Base-by-base conservation (phyloP, 148 eudicot genomes). In the Cornus suecica region DNA sequence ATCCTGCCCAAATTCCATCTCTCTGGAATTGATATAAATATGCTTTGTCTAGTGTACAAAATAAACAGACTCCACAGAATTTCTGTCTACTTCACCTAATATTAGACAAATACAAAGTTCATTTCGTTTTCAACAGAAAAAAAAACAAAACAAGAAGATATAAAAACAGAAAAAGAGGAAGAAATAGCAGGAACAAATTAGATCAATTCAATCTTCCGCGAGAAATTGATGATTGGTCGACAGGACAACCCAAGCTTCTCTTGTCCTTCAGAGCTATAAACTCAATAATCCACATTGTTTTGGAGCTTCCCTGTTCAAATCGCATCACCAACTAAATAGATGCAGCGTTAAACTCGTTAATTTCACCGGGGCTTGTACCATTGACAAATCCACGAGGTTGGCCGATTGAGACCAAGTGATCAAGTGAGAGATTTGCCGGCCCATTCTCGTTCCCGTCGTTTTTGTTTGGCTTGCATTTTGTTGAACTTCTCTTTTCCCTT, bases 401-500 rank as follows among this genome's bases (percentile, higher is more conserved):
- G 48, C 24, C 22, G 68, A 51, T 48, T n/a, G n/a, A n/a, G n/a
- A n/a, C n/a, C n/a, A n/a, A n/a, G 74, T 62, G 83, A 68, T 91
- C 80, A 94, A 31, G 95, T 90, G 52, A 94, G 96, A 68, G 99
- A 91, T 80, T 80, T 89, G 73, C 99, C 99, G 70, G 99, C 99
- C 97, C 97, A 94, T 86, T 94, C 99, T 42, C 99, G 89, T 56
- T 88, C 91, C 70, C 87, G 76, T 74, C 90, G 90, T 80, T 92
- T 94, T 83, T 92, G 91, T 82, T 89, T 94, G 65, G 99, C 96
- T 41, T 87, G 85, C 90, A 89, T 89, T 86, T 41, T 87, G 82
- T 94, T 94, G 88, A 94, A 94, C 78, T 92, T 94, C 86, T 94
- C 89, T 75, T 94, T 92, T 48, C 99, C 99, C 72, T 92, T 89